These are phyloP conservation scores for Musa balbisiana DNA, from an alignment of 202 grass and related monocot species.

Conservation along the genomic window DNA sequence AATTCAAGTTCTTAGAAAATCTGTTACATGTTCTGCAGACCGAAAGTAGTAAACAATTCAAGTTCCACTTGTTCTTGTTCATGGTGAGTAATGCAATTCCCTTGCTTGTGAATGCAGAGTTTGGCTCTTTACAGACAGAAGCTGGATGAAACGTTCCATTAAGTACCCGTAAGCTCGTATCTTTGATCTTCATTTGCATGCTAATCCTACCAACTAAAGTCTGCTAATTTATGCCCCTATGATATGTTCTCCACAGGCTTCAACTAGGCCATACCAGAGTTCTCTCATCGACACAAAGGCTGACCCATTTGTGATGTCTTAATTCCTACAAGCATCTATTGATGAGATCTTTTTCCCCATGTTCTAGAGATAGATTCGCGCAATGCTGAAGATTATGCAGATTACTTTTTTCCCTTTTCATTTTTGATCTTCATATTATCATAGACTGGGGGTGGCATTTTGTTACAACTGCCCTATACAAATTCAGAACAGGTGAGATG, in stretches of 20 bases:
- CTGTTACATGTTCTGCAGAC: no score
- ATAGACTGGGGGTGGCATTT: no score
- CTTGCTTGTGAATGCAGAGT: constrained; percentile 1
- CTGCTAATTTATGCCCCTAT: not conserved
- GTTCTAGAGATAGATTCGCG: not conserved
- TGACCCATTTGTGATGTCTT: not conserved
- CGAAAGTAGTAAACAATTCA: no score
- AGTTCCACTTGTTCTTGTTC: no score
- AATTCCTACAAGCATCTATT: not conserved
- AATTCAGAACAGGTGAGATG: no score
- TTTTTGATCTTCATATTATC: not conserved
- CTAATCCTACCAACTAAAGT: not conserved
- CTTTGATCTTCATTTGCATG: not conserved
- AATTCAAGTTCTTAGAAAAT: not conserved
- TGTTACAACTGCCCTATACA: no score
- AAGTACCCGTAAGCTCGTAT: not conserved
- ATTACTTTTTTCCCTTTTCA: not conserved
- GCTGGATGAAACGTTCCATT: constrained; percentile 19
- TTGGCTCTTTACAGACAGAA: constrained; percentile 25
- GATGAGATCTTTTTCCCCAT: not conserved
- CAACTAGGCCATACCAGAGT: not conserved
- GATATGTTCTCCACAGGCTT: not conserved
- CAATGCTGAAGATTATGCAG: not conserved
- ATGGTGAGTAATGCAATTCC: not conserved
- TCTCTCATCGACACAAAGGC: not conserved